These are phyloP conservation scores for Oryza longistaminata DNA, from an alignment of 176 grass and related monocot genomes.

Conservation along the genomic window DNA sequence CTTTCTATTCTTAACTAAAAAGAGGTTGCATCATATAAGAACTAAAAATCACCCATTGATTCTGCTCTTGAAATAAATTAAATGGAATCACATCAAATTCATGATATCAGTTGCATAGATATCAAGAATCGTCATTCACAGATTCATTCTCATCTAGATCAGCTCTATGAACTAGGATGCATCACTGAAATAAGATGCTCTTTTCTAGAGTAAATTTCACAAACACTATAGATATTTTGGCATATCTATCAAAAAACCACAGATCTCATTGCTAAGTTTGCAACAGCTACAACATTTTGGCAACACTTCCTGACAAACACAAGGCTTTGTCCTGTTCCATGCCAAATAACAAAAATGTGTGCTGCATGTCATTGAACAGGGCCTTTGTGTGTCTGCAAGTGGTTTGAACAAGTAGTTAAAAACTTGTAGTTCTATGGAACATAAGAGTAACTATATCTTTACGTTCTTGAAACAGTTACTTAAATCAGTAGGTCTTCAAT, in stretches of 20 bases:
- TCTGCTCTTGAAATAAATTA: not conserved
- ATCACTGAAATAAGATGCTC: not conserved
- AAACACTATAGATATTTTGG: not conserved
- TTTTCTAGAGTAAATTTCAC: slow-evolving; percentile 10
- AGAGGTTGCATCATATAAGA: not conserved
- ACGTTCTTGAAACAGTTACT: not conserved
- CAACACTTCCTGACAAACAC: not conserved
- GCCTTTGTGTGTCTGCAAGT: not conserved
- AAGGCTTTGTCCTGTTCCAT: not conserved
- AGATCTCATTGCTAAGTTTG: not conserved
- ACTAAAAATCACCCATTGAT: not conserved
- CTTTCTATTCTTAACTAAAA: not conserved
- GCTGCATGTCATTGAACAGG: not conserved
- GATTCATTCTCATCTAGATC: not conserved
- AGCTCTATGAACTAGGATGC: not conserved
- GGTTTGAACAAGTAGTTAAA: not conserved
- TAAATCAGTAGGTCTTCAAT: not conserved
- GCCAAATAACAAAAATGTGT: not conserved
- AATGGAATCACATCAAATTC: not conserved
- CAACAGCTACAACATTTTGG: not conserved
- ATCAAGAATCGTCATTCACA: not conserved
- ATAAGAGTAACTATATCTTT: not conserved
- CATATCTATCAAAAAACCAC: not conserved
- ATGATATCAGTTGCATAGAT: not conserved
- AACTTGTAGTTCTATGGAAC: not conserved